Evolutionary conservation across 768 basidiomycete genomes (phyloP), one percentile per base, ranked within the genome.

Genomic region (Rhodotorula taiwanensis): DNA sequence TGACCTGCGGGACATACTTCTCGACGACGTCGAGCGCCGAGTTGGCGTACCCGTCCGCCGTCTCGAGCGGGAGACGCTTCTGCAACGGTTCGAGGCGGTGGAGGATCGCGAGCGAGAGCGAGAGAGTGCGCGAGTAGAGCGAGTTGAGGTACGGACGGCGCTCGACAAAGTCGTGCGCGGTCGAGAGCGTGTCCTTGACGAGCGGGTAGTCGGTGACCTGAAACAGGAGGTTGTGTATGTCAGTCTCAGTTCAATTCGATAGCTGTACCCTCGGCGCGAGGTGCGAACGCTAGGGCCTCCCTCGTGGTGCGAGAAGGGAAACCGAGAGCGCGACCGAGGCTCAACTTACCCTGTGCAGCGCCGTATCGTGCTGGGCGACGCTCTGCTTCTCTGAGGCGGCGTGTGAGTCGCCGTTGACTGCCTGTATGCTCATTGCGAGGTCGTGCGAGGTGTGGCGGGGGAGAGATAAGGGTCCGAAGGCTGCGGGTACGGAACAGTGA

Each of bases 1-100:
- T 69, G 64, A 70, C 61, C n/a, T 36, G 34, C 15, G 68, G 68
- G 48, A 66, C 62, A 30, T 41, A 49, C 54, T 60, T 56, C 61
- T 70, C 68, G 53, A 70, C 28, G 42, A 27, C 62, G 58, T 70
- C 64, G 23, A 70, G 53, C 0, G 45, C 30, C 6, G 21, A 18
- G 58, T 66, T 66, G 36, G 68, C 68, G 52, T 66, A 66, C 9
- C 28, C 31, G 42, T 70, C 68, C 20, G 62, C 68, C 23, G 18
- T n/a, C 10, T 59, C 52, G 55, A 70, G 57, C 21, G 64, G 64
- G n/a, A 70, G 60, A 23, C 64, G 56, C n/a, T 55, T 45, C 36
- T 55, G 60, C 49, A 66, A 42, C 31, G 61, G 60, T 47, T 66
- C 47, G 60, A 65, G 56, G 18, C 30, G 52, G 9, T 31, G 8